Evolutionary conservation across 192 early-diverging fungal species (phyloP).

Genomic region (Coemansia sp.): DNA sequence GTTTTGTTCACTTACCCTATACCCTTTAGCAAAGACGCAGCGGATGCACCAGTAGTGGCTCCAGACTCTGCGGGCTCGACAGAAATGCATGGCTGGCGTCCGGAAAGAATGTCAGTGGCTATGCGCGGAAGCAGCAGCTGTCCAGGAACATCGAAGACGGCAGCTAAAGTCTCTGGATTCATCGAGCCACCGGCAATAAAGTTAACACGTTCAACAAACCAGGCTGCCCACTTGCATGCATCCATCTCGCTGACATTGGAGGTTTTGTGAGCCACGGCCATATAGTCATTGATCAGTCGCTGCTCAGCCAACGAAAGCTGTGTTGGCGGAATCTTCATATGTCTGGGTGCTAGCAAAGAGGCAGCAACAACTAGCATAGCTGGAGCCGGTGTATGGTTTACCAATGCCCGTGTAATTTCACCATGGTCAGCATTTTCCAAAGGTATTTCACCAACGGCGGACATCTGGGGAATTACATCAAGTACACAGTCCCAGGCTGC

Average conservation of each 20-base stretch:
- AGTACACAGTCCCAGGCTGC: conserved; percentile 47
- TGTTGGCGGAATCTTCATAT: conserved; percentile 19
- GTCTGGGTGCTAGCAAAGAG: conserved; percentile 27
- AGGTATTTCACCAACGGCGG: conserved; percentile 13
- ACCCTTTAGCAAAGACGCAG: conserved; percentile 44
- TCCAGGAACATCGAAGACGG: no score
- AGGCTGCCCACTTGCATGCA: conserved; percentile 16
- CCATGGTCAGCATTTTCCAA: no score
- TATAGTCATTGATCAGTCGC: conserved; percentile 32
- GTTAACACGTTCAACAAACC: conserved; percentile 8
- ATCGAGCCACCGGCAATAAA: no score
- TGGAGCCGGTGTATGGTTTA: conserved; percentile 36
- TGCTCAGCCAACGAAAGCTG: conserved; percentile 24
- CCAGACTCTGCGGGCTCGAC: conserved; percentile 41
- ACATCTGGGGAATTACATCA: conserved; percentile 22
- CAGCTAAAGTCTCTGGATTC: no score
- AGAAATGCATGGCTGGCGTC: conserved; percentile 5
- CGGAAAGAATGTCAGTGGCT: conserved; percentile 20
- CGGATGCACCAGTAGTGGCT: neutral
- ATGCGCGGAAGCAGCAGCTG: conserved; percentile 24
- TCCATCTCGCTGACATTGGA: conserved; percentile 1
- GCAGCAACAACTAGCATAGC: conserved; percentile 39
- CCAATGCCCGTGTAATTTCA: no score
- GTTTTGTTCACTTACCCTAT: no score
- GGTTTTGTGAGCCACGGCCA: neutral